Evolutionary conservation across 2,329 filamentous ascomycete species (phyloP).

Genomic region (Penicillium capsulatum): DNA sequence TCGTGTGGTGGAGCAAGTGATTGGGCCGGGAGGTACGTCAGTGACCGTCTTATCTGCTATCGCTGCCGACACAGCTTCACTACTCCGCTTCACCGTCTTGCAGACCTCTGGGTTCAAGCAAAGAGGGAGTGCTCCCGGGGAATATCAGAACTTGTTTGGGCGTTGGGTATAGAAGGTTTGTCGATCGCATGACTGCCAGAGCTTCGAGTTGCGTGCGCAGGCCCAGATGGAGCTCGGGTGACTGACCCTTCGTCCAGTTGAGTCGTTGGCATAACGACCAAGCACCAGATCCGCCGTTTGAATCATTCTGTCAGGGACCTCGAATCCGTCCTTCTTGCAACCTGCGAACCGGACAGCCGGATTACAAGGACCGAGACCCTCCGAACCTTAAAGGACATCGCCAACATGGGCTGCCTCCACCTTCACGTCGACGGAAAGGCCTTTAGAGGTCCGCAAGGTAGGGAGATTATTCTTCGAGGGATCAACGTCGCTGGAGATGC

Average conservation of each 20-base stretch:
- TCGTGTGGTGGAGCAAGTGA: constrained; percentile 14
- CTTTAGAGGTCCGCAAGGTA: constrained; percentile 76
- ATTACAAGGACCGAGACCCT: neutral
- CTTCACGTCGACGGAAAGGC: constrained; percentile 78
- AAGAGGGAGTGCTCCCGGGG: neutral
- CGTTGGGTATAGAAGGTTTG: no score
- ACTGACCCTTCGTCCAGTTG: no score
- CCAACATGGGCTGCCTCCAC: constrained; percentile 66
- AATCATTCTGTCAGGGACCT: no score
- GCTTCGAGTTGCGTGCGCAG: no score
- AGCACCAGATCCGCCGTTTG: no score
- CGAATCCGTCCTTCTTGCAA: no score
- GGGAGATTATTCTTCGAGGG: constrained; percentile 83
- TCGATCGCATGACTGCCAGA: no score
- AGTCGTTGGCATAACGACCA: no score
- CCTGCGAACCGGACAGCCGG: no score
- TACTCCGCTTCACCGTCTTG: neutral
- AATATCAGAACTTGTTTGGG: no score
- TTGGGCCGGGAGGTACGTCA: neutral
- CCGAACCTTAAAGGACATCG: neutral
- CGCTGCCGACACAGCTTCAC: neutral
- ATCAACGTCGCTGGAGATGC: constrained; percentile 91
- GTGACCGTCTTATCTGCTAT: neutral
- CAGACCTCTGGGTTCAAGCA: neutral
- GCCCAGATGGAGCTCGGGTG: no score